Evolutionary conservation across 2,329 filamentous ascomycete genomes (phyloP), one percentile per base, ranked within the genome.

Genomic region (Stylonectria norvegica): DNA sequence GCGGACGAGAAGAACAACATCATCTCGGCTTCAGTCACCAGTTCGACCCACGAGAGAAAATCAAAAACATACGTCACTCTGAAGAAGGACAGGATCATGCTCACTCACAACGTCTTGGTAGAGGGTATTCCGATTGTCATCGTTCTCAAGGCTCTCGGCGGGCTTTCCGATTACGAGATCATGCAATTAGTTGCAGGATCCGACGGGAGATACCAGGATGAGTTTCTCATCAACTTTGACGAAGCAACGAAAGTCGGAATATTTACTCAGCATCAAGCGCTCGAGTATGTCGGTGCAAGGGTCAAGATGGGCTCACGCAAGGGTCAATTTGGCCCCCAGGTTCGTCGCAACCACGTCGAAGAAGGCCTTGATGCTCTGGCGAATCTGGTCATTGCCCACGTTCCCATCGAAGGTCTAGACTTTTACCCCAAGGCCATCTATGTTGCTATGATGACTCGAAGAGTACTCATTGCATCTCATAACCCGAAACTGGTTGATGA

Each of bases 361-460:
- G 90, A 97, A 67, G 93, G 89, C 4, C 76, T 98, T 1, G 93
- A 98, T 62, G 90, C 91, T 15, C 75, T 98, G 28, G 86, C 90
- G 14, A 91, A 89, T 57, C 85, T 97, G 40, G 86, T 98, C 47
- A 89, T 98, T 45, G 91, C 93, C 5, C 93, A 98, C 55, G 90
- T 98, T 20, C 85, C 89, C 5, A 90, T 98, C 25, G 80, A 88
- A 53, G 88, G 88, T 32, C 79, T 95, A 53, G 90, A 98, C 59
- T 97, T 97, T 64, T 83, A 93, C 40, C 90, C 91, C n/a, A 98
- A 98, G 62, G 90, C 91, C 16, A 78, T 97, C 7, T 98, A 97
- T 58, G 81, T 98, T 40, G 91, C 91, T 34, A 88, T 95, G 71
- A 98, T 98, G 93, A 88, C 89, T 19, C 85, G 93, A n/a, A 81